Evolutionary conservation across 495 filamentous ascomycete species (phyloP), one percentile per base, ranked within the genome.

Genomic region (Penicillium herquei): DNA sequence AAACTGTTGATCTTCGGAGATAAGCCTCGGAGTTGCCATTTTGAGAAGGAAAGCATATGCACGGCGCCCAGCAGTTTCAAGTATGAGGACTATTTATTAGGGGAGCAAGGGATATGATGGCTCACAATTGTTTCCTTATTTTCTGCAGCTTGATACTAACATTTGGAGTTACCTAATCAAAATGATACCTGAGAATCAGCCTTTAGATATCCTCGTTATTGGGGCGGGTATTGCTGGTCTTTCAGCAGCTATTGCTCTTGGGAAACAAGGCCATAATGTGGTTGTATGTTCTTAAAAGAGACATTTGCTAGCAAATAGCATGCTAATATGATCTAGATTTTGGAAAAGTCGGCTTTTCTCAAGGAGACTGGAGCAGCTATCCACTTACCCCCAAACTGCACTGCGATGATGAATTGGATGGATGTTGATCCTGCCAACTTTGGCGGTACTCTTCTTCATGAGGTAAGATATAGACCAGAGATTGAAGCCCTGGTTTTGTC

Each of bases 311-410:
- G 2, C 9, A n/a, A n/a, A 40, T 18, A 35, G 18, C 9, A 39
- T 42, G 35, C 26, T 41, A 10, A 4, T 4, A 33, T 0, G 34
- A 35, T 9, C 5, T 35, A 81, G 51, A 75, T 85, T 26, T 70
- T 76, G 47, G 81, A 85, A 56, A 80, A 76, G 18, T 80, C 75
- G 1, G 56, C 17, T 4, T 80, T 84, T 61, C 63, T 74, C n/a
- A 80, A 70, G 37, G 81, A 84, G 57, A 70, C 80, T 7, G 82
- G 82, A 2, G 82, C 82, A 2, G 81, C 81, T 13, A 80, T 85
- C 49, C 67, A 74, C 17, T 26, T 80, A 6, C 72, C 74, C 0
- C 81, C 81, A 1, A 84, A 84, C 47, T 79, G 74, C 12, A 73
- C 73, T 3, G 64, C 65, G 1, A 62, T 81, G 39, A 63, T 87